Evolutionary conservation across 2,329 filamentous ascomycete genomes (phyloP).

Genomic region (Diaporthe ilicicola): DNA sequence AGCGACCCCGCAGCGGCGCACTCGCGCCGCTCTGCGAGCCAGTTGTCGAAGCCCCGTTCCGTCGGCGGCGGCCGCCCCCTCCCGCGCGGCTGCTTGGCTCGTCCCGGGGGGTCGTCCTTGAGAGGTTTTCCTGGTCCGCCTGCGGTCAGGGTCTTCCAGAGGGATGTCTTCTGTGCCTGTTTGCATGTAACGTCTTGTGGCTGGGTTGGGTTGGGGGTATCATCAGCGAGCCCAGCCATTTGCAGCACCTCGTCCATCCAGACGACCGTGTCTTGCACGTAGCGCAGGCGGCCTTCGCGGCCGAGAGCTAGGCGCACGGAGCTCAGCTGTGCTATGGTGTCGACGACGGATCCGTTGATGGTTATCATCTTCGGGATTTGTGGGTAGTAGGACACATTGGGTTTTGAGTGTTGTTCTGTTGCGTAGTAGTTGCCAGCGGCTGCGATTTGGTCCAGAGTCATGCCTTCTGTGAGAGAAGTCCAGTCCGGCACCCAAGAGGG

Average conservation of each 20-base stretch:
- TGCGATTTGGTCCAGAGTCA: background rate
- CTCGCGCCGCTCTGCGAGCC: background rate
- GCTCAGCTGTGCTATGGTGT: background rate
- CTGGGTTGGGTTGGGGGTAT: background rate
- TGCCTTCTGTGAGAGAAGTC: background rate
- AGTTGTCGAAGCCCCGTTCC: background rate
- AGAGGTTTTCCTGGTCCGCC: background rate
- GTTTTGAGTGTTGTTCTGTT: background rate
- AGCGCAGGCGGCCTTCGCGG: background rate
- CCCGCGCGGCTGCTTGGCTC: background rate
- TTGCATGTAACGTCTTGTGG: background rate
- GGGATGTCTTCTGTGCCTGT: background rate
- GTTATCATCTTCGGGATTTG: background rate
- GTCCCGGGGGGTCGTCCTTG: rapidly evolving
- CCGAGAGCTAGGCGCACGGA: background rate
- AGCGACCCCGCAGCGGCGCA: background rate
- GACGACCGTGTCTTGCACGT: background rate
- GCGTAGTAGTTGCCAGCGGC: background rate
- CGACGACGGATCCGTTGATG: background rate
- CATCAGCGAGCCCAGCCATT: background rate
- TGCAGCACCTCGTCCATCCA: background rate
- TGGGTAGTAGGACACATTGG: background rate
- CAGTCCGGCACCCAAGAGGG: background rate
- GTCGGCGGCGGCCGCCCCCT: background rate
- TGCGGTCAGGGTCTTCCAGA: background rate